These are phyloP conservation scores for Kuraishia cidri DNA, from an alignment of 805 yeast genomes.

Conservation along the genomic window DNA sequence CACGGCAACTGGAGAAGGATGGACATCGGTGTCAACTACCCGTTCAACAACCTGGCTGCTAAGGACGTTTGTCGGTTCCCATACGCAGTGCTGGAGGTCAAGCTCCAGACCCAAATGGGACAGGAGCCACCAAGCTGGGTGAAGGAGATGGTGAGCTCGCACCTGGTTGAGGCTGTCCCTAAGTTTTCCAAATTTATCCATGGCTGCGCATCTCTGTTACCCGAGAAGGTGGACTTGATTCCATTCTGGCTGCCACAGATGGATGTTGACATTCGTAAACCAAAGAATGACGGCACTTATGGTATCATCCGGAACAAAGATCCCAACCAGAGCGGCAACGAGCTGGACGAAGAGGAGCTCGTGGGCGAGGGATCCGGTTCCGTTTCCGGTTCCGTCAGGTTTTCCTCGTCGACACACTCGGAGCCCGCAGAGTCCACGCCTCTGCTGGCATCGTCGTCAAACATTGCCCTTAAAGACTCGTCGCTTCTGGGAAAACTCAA, in stretches of 20 bases:
- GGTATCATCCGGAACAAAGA: constrained; percentile 49
- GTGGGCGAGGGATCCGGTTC: constrained; percentile 30
- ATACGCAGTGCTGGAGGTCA: constrained; percentile 95
- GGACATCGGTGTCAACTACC: constrained; percentile 98
- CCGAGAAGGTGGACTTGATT: constrained; percentile 72
- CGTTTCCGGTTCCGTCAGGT: constrained; percentile 2
- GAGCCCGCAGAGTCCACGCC: constrained; percentile 34
- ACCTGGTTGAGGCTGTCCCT: constrained; percentile 96
- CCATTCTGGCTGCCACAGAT: constrained; percentile 99
- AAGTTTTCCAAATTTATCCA: constrained; percentile 96
- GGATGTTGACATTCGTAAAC: constrained; percentile 92
- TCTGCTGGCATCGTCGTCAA: constrained; percentile 19
- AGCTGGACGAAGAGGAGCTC: constrained; percentile 64
- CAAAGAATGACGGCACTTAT: constrained; percentile 47
- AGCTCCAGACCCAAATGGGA: constrained; percentile 94
- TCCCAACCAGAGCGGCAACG: constrained; percentile 32
- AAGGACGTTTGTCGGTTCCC: constrained; percentile 90
- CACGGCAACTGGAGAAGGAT: constrained; percentile 95
- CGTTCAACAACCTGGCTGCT: constrained; percentile 79
- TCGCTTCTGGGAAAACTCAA: constrained; percentile 9
- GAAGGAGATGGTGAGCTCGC: constrained; percentile 81
- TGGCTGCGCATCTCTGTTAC: constrained; percentile 88
- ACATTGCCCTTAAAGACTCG: constrained; percentile 17
- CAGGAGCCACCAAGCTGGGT: constrained; percentile 99
- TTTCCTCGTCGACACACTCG: constrained; percentile 1